phyloP scores from a whole-genome alignment of 441 rosid species.

The Gossypium schwendimanii region DNA sequence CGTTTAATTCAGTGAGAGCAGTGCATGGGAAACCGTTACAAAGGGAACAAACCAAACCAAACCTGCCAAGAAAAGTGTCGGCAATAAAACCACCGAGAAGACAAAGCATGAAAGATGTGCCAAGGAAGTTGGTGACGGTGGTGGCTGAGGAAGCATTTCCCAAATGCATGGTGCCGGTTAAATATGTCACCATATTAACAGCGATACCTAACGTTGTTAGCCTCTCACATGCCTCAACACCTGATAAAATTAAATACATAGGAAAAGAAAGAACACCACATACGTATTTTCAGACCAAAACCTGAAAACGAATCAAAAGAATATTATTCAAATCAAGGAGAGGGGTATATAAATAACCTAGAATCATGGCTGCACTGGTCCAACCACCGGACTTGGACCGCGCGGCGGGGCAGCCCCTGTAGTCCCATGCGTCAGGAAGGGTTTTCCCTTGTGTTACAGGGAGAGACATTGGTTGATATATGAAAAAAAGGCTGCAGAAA shows the following conservation, averaged over 20 bases:
- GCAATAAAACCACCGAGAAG: conserved; percentile 85
- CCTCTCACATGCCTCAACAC: conserved; percentile 74
- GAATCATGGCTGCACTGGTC: conserved; percentile 78
- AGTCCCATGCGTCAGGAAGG: conserved; percentile 80
- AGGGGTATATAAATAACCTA: conserved; percentile 31
- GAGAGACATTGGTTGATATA: conserved; percentile 26
- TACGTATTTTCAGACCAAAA: conserved; percentile 2
- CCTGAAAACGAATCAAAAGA: background rate
- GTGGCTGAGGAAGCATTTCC: conserved; percentile 79
- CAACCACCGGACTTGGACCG: conserved; percentile 70
- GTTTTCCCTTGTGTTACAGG: conserved; percentile 44
- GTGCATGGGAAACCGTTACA: background rate
- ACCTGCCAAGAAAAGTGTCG: conserved; percentile 91
- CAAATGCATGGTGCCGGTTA: conserved; percentile 81
- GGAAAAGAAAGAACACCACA: no score
- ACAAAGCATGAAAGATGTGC: conserved; percentile 90
- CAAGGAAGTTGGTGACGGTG: conserved; percentile 78
- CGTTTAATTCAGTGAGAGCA: conserved; percentile 26
- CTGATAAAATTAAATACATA: conserved; percentile 25
- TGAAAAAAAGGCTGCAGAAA: background rate
- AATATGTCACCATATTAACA: conserved; percentile 77
- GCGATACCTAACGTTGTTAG: conserved; percentile 86
- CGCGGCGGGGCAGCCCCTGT: conserved; percentile 65
- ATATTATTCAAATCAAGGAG: background rate
- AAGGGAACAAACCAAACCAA: conserved; percentile 9